Percentiles rank a stretch among this genome's conserved stretches.
Evolutionary conservation across 257 asterid genomes (phyloP).

Genomic region (Rehmannia glutinosa): DNA sequence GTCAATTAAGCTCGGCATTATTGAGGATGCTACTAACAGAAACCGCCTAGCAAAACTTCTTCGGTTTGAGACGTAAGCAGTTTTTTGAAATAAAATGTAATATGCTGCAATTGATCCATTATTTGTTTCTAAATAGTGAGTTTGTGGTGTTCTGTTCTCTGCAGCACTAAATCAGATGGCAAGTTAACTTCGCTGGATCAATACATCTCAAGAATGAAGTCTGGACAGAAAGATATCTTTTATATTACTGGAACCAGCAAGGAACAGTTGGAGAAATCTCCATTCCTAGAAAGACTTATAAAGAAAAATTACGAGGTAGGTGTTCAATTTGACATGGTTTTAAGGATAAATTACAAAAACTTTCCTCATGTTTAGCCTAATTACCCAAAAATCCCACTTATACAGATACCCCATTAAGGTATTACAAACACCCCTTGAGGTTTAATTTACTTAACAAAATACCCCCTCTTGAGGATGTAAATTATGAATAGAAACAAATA

Average conservation of each 20-base stretch:
- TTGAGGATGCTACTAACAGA: slow-evolving; percentile 88
- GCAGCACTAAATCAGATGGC: slow-evolving; percentile 90
- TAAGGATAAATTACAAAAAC: too few relatives aligned
- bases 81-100: not conserved
- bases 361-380: too few relatives aligned
- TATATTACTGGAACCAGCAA: slow-evolving; percentile 90
- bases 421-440: too few relatives aligned
- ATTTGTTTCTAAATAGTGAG: not conserved
- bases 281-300: slow-evolving; percentile 85
- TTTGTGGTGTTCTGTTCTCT: slow-evolving; percentile 6
- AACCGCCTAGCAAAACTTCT: slow-evolving; percentile 92
- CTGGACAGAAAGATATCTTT: slow-evolving; percentile 94
- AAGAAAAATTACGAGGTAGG: slow-evolving; percentile 90
- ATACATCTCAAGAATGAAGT: slow-evolving; percentile 90
- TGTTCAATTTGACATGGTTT: not conserved
- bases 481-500: too few relatives aligned
- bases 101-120: not conserved
- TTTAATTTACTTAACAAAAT: too few relatives aligned
- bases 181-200: slow-evolving; percentile 86
- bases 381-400: too few relatives aligned
- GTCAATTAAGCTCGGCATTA: slow-evolving; percentile 85
- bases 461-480: too few relatives aligned
- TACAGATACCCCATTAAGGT: too few relatives aligned
- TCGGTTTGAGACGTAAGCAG: slow-evolving; percentile 71
- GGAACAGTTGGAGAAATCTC: slow-evolving; percentile 95